phyloP scores from a whole-genome alignment of 2,329 filamentous ascomycete species.

The Penicillium sp. region DNA sequence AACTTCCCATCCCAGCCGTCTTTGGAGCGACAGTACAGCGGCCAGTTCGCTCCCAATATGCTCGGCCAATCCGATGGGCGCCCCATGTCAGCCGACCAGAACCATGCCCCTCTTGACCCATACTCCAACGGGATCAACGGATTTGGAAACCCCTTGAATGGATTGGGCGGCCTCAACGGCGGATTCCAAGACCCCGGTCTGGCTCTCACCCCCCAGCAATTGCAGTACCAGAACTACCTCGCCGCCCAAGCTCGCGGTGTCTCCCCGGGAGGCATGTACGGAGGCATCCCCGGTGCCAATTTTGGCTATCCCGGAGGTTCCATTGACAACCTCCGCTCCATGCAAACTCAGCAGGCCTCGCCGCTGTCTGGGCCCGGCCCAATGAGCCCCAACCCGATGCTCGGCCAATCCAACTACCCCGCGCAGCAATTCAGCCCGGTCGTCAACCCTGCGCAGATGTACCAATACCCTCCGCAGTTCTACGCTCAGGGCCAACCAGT shows the following conservation, averaged over 20 bases:
- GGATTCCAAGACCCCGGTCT: conserved; percentile 42
- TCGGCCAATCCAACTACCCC: conserved; percentile 48
- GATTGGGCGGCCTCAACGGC: conserved; percentile 30
- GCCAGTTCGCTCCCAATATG: conserved; percentile 38
- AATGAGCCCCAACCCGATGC: conserved; percentile 44
- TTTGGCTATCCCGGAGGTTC: conserved; percentile 45
- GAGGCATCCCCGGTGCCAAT: conserved; percentile 43
- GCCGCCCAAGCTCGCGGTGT: conserved; percentile 46
- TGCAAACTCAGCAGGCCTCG: conserved; percentile 38
- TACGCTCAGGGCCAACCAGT: conserved; percentile 45
- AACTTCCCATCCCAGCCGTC: conserved; percentile 37
- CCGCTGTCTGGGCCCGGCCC: conserved; percentile 36
- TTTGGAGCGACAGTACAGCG: conserved; percentile 44
- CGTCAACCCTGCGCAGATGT: conserved; percentile 46
- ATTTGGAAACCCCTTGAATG: conserved; percentile 28
- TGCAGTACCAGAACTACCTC: conserved; percentile 59
- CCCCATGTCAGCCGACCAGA: conserved; percentile 37
- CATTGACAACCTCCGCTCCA: conserved; percentile 40
- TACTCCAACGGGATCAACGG: conserved; percentile 38
- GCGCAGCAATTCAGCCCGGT: conserved; percentile 47
- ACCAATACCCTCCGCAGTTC: conserved; percentile 54
- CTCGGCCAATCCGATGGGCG: conserved; percentile 38
- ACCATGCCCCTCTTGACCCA: conserved; percentile 37
- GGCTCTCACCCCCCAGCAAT: conserved; percentile 49
- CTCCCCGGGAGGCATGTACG: conserved; percentile 46